These are phyloP conservation scores for Chlamydomonas incerta DNA, from an alignment of 139 green algal species.

Conservation along the genomic window DNA sequence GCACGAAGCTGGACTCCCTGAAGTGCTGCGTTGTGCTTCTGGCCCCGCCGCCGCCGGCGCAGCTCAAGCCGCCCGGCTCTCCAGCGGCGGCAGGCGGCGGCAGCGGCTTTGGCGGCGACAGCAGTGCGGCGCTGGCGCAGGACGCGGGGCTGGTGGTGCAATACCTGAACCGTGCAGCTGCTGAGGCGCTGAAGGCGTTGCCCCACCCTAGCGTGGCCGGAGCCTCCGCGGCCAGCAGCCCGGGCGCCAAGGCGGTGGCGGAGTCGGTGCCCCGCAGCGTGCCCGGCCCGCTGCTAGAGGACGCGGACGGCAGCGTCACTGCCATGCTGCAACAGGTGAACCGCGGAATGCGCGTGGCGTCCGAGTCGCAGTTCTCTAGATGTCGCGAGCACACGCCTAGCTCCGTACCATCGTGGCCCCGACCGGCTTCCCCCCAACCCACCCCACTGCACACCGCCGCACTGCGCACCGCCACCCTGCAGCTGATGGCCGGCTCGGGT, in stretches of 20 bases:
- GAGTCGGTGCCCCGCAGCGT: background rate
- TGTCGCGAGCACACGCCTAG: too few relatives aligned
- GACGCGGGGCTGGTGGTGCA: background rate
- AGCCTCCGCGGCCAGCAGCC: background rate
- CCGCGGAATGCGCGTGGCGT: too few relatives aligned
- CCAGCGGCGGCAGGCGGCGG: too few relatives aligned
- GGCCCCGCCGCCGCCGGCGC: background rate
- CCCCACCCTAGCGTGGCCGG: background rate
- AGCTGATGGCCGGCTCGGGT: too few relatives aligned
- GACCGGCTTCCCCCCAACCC: too few relatives aligned
- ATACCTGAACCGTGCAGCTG: conserved; percentile 19
- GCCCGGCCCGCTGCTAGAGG: background rate
- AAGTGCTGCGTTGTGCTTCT: conserved; percentile 33
- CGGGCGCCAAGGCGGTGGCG: background rate
- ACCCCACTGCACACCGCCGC: too few relatives aligned
- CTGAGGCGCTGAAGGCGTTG: conserved; percentile 5
- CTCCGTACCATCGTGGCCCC: too few relatives aligned
- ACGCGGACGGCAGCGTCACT: background rate
- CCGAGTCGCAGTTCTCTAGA: too few relatives aligned
- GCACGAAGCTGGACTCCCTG: background rate
- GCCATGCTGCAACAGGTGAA: background rate
- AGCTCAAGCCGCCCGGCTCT: too few relatives aligned
- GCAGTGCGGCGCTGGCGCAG: too few relatives aligned
- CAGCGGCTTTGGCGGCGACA: too few relatives aligned
- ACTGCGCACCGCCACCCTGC: too few relatives aligned